phyloP scores from a whole-genome alignment of 495 filamentous ascomycete genomes.

The Xylaria scruposa region DNA sequence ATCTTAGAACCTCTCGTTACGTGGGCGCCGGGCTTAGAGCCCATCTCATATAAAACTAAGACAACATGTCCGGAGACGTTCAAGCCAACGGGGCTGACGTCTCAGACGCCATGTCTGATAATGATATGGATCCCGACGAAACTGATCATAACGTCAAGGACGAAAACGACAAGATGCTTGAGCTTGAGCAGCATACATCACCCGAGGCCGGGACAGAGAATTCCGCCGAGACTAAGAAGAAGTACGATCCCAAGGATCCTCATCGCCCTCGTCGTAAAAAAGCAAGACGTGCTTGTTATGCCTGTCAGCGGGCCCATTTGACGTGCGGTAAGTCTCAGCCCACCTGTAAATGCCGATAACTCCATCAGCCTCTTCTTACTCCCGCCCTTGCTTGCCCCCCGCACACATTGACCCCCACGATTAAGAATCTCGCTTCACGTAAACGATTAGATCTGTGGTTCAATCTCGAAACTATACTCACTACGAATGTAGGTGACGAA shows the following conservation, averaged over 20 bases:
- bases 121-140: slow-evolving; percentile 48
- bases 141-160: slow-evolving; percentile 48
- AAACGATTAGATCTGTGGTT: not conserved
- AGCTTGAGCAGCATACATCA: slow-evolving; percentile 58
- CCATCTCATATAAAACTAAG: slow-evolving; percentile 52
- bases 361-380: slow-evolving; percentile 29
- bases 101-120: slow-evolving; percentile 62
- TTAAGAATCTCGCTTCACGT: not conserved
- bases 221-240: slow-evolving; percentile 60
- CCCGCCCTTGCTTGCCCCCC: slow-evolving; percentile 14
- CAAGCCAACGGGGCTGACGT: slow-evolving; percentile 54
- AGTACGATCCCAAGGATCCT: slow-evolving; percentile 81
- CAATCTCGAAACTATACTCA: slow-evolving; percentile 28
- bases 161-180: slow-evolving; percentile 65
- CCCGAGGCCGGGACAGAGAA: slow-evolving; percentile 51
- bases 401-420: slow-evolving; percentile 27
- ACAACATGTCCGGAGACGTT: slow-evolving; percentile 55
- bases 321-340: slow-evolving; percentile 85
- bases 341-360: slow-evolving; percentile 29
- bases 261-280: slow-evolving; percentile 91
- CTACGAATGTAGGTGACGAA: slow-evolving; percentile 62
- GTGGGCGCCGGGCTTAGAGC: slow-evolving; percentile 17
- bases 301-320: slow-evolving; percentile 95
- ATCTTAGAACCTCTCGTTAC: slow-evolving; percentile 42
- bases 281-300: slow-evolving; percentile 92